Conservation (phyloP, 169 alveolate genomes). For the Sarcocystis neurona region DNA sequence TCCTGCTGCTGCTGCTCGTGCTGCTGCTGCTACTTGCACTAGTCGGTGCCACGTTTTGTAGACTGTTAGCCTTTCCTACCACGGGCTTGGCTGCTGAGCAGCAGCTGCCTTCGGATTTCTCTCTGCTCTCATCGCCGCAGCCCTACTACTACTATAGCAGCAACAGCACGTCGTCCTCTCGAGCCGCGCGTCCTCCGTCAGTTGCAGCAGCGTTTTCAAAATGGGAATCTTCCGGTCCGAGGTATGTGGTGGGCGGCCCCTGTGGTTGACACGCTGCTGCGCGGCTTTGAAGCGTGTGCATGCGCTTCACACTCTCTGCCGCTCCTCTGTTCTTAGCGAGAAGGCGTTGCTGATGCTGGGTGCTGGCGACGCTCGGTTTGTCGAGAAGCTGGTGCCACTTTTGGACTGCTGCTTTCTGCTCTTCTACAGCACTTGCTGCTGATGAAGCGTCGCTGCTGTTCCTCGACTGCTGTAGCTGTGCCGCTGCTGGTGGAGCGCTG, state of each 20-base stretch:
- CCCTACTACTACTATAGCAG: slow-evolving; percentile 31
- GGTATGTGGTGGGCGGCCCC: slow-evolving; percentile 11
- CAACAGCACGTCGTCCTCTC: slow-evolving; percentile 14
- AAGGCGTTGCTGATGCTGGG: slow-evolving; percentile 9
- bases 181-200: slow-evolving; percentile 17
- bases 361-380: neutral
- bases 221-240: slow-evolving; percentile 60
- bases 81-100: neutral
- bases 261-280: neutral
- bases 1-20: slow-evolving; percentile 5
- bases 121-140: slow-evolving; percentile 27
- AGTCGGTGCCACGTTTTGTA: neutral
- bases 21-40: slow-evolving; percentile 25
- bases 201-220: slow-evolving; percentile 37
- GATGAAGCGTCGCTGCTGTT: too few relatives aligned
- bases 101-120: neutral
- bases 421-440: too few relatives aligned
- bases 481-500: too few relatives aligned
- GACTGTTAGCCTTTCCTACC: neutral
- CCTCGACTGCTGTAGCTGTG: too few relatives aligned
- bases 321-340: neutral
- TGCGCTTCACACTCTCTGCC: neutral
- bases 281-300: neutral
- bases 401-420: too few relatives aligned
- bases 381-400: neutral